Evolutionary conservation across 1,139 yeast species (phyloP).

Genomic region (Debaryomycetaceae sp.): DNA sequence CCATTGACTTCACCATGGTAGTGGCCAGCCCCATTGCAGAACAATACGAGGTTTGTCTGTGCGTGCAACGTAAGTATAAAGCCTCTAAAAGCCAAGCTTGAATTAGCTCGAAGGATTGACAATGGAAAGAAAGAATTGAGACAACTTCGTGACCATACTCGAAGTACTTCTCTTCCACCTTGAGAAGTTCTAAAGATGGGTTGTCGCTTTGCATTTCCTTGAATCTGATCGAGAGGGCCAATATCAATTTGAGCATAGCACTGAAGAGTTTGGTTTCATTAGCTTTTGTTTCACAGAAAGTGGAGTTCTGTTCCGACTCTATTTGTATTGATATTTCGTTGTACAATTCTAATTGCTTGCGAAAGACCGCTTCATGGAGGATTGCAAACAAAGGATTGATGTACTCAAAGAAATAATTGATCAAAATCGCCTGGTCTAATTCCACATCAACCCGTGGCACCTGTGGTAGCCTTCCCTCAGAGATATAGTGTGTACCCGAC

Average conservation of each 20-base stretch:
- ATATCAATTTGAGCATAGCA: conserved; percentile 49
- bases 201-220: conserved; percentile 42
- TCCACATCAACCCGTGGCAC: conserved; percentile 22
- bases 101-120: conserved; percentile 65
- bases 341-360: conserved; percentile 48
- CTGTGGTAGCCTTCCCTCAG: conserved; percentile 37
- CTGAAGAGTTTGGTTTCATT: conserved; percentile 44
- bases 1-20: conserved; percentile 55
- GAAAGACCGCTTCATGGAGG: conserved; percentile 52
- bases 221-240: conserved; percentile 53
- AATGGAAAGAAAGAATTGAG: conserved; percentile 53
- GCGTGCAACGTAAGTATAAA: conserved; percentile 51
- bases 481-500: conserved; percentile 53
- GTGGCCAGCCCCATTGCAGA: conserved; percentile 54
- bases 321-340: conserved; percentile 12
- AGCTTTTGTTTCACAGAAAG: conserved; percentile 15
- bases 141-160: conserved; percentile 48
- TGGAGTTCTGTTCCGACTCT: conserved; percentile 4
- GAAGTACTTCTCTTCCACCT: conserved; percentile 51
- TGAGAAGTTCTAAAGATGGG: conserved; percentile 24
- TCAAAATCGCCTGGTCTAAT: conserved; percentile 13
- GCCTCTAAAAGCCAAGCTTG: conserved; percentile 61
- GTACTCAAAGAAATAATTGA: conserved; percentile 46
- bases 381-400: conserved; percentile 55
- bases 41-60: conserved; percentile 56